These are phyloP conservation scores for Mycena haematopus DNA, from an alignment of 768 basidiomycete genomes.

Conservation along the genomic window DNA sequence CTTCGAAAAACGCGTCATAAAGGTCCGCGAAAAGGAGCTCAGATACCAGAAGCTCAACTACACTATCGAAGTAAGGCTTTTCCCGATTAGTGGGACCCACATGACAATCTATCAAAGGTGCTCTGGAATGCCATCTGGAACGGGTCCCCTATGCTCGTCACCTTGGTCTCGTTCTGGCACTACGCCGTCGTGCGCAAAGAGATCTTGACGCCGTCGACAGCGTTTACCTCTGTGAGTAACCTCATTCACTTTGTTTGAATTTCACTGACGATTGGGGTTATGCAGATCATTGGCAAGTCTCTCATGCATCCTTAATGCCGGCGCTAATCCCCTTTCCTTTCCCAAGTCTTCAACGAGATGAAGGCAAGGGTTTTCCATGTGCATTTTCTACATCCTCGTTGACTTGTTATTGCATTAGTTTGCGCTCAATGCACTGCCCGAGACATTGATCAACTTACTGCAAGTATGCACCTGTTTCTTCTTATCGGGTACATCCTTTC, in stretches of 20 bases:
- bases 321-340: neutral
- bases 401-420: conserved; percentile 42
- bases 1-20: conserved; percentile 78
- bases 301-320: neutral
- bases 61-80: conserved; percentile 68
- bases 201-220: conserved; percentile 79
- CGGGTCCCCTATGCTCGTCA: conserved; percentile 61
- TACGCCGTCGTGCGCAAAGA: conserved; percentile 76
- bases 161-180: conserved; percentile 69
- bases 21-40: conserved; percentile 80
- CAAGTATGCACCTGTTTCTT: conserved; percentile 53
- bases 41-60: conserved; percentile 88
- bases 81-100: neutral
- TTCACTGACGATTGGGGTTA: neutral
- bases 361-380: conserved; percentile 41
- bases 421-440: conserved; percentile 86
- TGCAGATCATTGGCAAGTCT: conserved; percentile 46
- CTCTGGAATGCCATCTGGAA: conserved; percentile 59
- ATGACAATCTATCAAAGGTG: conserved; percentile 36
- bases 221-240: conserved; percentile 73
- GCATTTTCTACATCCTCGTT: neutral
- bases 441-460: conserved; percentile 89
- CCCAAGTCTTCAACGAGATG: conserved; percentile 82
- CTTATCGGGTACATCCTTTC: neutral
- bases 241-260: conserved; percentile 9